Percentiles rank a stretch among this genome's conserved stretches.
phyloP scores from a whole-genome alignment of 2,329 filamentous ascomycete species.

The Fonsecaea multimorphosa region DNA sequence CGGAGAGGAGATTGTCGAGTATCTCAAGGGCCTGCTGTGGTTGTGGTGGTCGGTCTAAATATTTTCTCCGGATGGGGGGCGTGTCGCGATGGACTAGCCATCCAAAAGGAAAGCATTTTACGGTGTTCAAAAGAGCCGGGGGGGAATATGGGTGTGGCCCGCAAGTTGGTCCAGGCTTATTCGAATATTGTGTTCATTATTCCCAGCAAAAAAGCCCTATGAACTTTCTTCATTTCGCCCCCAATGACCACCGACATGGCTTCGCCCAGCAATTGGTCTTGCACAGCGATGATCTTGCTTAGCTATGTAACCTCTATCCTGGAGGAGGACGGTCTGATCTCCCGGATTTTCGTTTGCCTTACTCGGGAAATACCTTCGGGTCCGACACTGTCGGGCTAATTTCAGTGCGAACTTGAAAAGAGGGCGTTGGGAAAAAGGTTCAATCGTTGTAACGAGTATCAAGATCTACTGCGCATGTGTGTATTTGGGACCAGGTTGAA shows the following conservation, averaged over 20 bases:
- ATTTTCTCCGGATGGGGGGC: not conserved
- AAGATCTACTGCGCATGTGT: no score
- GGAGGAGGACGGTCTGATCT: no score
- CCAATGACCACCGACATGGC: not conserved
- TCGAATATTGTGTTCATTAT: not conserved
- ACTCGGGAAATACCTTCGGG: no score
- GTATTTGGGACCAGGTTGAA: no score
- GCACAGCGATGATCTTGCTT: no score
- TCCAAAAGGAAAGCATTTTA: slow-evolving; percentile 11
- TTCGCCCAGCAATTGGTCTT: no score
- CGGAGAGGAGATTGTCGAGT: slow-evolving; percentile 94
- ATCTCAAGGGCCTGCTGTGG: slow-evolving; percentile 81
- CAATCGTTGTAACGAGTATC: no score
- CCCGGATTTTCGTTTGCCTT: no score
- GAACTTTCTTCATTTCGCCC: not conserved
- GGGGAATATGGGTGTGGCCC: not conserved
- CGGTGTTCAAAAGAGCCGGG: slow-evolving; percentile 1
- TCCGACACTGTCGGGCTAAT: no score
- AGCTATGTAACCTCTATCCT: no score
- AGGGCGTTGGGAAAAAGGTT: no score
- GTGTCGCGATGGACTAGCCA: not conserved
- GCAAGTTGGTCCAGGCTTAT: not conserved
- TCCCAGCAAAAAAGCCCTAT: not conserved
- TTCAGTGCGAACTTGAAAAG: no score
- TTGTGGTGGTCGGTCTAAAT: slow-evolving; percentile 76